Evolutionary conservation across 2,329 filamentous ascomycete species (phyloP).

Genomic region (Hypomyces rosellus): DNA sequence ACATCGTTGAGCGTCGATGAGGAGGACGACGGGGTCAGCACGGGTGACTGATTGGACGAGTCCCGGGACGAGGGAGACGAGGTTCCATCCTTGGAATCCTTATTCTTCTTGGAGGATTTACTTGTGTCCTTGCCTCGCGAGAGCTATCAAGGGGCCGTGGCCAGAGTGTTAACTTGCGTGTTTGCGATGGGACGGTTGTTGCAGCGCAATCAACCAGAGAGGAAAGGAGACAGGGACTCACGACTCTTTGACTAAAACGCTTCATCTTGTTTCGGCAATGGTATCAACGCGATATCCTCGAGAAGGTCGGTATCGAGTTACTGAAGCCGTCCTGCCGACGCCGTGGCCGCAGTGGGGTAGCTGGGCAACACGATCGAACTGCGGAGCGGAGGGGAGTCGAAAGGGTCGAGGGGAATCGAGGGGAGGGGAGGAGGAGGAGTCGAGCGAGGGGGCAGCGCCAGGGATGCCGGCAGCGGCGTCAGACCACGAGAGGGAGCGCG

Average conservation of each 20-base stretch:
- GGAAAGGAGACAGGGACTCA: conserved; percentile 12
- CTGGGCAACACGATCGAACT: conserved; percentile 24
- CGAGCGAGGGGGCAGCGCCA: conserved; percentile 15
- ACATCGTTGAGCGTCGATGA: conserved; percentile 79
- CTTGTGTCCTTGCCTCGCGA: conserved; percentile 81
- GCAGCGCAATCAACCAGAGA: not conserved
- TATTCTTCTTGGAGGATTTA: conserved; percentile 75
- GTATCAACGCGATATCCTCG: not conserved
- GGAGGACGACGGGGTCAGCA: conserved; percentile 78
- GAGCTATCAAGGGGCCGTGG: conserved; percentile 53
- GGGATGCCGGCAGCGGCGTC: conserved; percentile 6
- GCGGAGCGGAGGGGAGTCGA: conserved; percentile 18
- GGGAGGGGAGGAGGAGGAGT: conserved; percentile 18
- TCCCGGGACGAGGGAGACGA: conserved; percentile 66
- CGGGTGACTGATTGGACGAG: conserved; percentile 51
- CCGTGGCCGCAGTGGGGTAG: conserved; percentile 19
- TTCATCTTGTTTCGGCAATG: conserved; percentile 65
- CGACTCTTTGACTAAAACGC: conserved; percentile 89
- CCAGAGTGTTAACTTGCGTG: conserved; percentile 4
- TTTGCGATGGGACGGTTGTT: conserved; percentile 20
- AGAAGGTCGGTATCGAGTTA: conserved; percentile 8
- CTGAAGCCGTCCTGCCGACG: conserved; percentile 12
- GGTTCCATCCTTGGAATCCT: conserved; percentile 67
- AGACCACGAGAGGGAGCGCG: conserved; percentile 7
- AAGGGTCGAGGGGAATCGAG: conserved; percentile 16